Conservation (phyloP, 306 rosid species). For the Psophocarpus tetragonolobus region DNA sequence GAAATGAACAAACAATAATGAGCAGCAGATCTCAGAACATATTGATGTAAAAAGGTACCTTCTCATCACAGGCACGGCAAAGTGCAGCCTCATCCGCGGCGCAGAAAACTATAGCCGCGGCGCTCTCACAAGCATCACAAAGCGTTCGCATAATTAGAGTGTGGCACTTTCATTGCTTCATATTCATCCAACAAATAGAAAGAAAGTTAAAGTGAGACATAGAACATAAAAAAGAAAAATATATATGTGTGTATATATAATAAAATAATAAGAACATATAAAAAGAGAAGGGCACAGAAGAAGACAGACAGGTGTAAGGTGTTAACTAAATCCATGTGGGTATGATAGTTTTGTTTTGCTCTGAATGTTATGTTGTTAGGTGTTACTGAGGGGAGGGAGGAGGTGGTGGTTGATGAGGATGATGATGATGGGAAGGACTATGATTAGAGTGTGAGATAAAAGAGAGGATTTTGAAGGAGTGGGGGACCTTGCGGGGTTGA, state of each 20-base stretch:
- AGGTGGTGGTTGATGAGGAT: conserved; percentile 31
- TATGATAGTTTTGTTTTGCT: conserved; percentile 32
- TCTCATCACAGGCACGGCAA: conserved; percentile 88
- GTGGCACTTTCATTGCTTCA: conserved; percentile 70
- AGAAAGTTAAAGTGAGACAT: conserved; percentile 29
- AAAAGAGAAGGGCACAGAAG: conserved; percentile 23
- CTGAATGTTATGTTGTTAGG: neutral
- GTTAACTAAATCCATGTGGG: conserved; percentile 51
- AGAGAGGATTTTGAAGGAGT: conserved; percentile 22
- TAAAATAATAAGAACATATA: neutral
- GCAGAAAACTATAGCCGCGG: conserved; percentile 92
- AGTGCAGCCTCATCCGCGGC: conserved; percentile 99
- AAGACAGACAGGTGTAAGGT: too few relatives aligned
- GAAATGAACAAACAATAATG: neutral
- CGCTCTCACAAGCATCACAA: conserved; percentile 97
- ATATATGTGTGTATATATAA: neutral
- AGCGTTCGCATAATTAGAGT: conserved; percentile 83
- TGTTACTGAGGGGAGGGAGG: conserved; percentile 4
- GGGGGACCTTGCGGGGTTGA: conserved; percentile 24
- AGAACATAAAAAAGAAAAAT: neutral
- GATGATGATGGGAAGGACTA: conserved; percentile 43
- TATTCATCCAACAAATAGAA: conserved; percentile 41
- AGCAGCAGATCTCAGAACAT: neutral
- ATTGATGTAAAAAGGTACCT: conserved; percentile 41
- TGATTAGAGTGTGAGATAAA: conserved; percentile 28